A percentile compares a stretch with the other conserved stretches of the same genome.
These are phyloP conservation scores for Ophiocordyceps robertsii DNA, from an alignment of 2,329 filamentous ascomycete species.

Conservation along the genomic window DNA sequence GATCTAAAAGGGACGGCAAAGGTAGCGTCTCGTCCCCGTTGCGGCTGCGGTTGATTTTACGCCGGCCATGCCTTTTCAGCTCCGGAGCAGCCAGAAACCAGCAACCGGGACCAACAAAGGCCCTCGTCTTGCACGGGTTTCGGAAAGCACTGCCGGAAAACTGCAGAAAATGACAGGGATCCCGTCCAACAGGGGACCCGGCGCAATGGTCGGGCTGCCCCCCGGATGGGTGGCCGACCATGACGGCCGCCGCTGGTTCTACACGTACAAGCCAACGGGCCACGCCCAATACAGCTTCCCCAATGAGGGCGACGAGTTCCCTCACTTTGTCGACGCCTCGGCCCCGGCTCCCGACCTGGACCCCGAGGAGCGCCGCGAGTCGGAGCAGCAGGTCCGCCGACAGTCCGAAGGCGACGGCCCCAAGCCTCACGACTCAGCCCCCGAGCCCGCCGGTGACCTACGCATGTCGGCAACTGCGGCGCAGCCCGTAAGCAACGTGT, in stretches of 20 bases:
- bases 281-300: constrained; percentile 43
- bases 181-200: neutral
- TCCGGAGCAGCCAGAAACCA: too few species aligned
- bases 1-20: too few species aligned
- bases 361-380: constrained; percentile 39
- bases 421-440: neutral
- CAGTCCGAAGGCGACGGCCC: constrained; percentile 4
- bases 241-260: constrained; percentile 44
- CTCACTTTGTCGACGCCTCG: constrained; percentile 31
- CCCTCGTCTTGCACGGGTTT: too few species aligned
- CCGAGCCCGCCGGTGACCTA: constrained; percentile 2
- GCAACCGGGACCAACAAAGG: too few species aligned
- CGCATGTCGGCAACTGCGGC: constrained; percentile 21
- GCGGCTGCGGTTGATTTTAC: too few species aligned
- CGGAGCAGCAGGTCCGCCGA: constrained; percentile 33
- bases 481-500: constrained; percentile 17
- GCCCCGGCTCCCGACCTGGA: constrained; percentile 25
- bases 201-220: constrained; percentile 27
- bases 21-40: too few species aligned
- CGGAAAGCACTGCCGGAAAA: neutral
- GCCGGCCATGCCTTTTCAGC: too few species aligned
- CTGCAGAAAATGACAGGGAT: neutral
- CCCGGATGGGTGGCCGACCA: constrained; percentile 45
- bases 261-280: constrained; percentile 39
- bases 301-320: constrained; percentile 43